Base-by-base conservation (phyloP, 306 rosid species). In the Calophaca sinica region DNA sequence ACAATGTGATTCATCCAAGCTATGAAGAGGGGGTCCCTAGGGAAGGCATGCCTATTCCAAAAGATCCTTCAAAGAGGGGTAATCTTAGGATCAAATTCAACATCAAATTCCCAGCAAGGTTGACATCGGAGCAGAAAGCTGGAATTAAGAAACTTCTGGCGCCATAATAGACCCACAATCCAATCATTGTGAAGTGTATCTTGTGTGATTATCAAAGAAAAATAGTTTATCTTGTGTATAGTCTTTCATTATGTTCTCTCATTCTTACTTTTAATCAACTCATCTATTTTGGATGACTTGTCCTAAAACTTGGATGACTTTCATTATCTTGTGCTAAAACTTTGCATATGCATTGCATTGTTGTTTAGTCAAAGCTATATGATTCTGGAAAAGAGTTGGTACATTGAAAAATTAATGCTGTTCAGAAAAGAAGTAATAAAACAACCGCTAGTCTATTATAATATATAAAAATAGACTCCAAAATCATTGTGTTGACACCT, bases 31-130 rank as follows among this genome's bases (percentile, higher is more conserved):
- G 71, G 2, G 68, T 79, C 7, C 67, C 78, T 4, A 53, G 57
- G 20, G 78, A 79, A 79, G 78, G 82, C 1, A 79, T 79, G 82
- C 82, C 82, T 28, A 53, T 71, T 79, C 68, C 78, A 20, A 79
- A 79, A 79, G 82, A 79, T 1, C 82, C 82, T 63, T 42, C 73
- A 32, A 71, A 63, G 78, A 79, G 8, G 73, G 82, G 82, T 63
- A 62, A 79, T 45, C 82, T 79, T 10, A 71, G 78, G 68, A 79
- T 79, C 67, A 79, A 79, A 42, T 79, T 79, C 55, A 62, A 79
- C 46, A 44, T 79, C 11, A 71, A 79, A 26, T 71, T 79, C 57
- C 82, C 82, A 11, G 1, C 82, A 20, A 62, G 49, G 73, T 79
- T 79, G 78, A 42, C 78, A 1, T 33, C 78, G 2, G 82, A 79